Conservation (phyloP, 129 eudicot genomes). For the Flaveria robusta region DNA sequence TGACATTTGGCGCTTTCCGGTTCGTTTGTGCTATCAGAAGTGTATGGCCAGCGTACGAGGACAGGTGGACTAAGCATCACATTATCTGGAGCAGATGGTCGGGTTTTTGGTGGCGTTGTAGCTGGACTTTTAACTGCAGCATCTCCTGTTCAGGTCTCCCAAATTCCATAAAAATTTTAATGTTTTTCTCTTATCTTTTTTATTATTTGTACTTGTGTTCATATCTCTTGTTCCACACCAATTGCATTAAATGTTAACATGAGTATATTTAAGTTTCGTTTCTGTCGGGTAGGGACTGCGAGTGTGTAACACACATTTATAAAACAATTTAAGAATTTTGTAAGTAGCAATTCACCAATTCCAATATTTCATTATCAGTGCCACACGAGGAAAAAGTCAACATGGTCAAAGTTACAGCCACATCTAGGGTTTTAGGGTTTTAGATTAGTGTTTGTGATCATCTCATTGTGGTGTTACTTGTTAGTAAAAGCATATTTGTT, state of each 20-base stretch:
- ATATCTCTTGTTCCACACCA: background rate
- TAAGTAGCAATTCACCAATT: too few relatives aligned
- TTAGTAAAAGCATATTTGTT: background rate
- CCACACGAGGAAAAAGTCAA: background rate
- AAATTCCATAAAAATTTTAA: background rate
- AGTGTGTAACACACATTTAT: too few relatives aligned
- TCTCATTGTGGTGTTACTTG: background rate
- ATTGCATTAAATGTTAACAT: background rate
- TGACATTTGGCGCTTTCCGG: conserved; percentile 86
- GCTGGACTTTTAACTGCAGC: conserved; percentile 75
- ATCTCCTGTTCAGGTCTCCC: conserved; percentile 66
- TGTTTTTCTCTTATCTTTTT: background rate
- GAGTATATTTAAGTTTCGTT: too few relatives aligned
- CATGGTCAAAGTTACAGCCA: background rate
- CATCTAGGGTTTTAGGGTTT: too few relatives aligned
- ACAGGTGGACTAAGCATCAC: conserved; percentile 78
- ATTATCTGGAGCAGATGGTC: conserved; percentile 70
- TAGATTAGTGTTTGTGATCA: too few relatives aligned
- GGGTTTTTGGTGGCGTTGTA: conserved; percentile 75
- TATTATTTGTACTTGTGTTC: background rate
- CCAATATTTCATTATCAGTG: too few relatives aligned
- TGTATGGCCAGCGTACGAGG: conserved; percentile 66
- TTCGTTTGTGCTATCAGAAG: conserved; percentile 69
- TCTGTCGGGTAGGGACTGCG: background rate
- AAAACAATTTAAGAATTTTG: too few relatives aligned